A percentile compares a stretch with the other conserved stretches of the same genome.
Conservation (phyloP, 148 eudicot species). For the Mesembryanthemum crystallinum region DNA sequence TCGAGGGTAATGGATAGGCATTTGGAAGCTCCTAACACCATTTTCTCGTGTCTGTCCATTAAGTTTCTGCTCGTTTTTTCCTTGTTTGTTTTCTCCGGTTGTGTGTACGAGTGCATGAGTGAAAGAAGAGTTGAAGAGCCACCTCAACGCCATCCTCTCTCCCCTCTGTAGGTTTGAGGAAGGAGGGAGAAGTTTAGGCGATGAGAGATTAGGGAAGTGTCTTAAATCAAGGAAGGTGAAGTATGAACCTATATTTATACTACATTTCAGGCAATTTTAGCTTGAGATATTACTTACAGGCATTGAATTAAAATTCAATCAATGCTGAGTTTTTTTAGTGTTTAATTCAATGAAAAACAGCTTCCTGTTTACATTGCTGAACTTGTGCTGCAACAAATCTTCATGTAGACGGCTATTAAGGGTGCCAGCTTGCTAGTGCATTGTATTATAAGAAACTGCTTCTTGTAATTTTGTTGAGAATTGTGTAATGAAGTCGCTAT, state of each 20-base stretch:
- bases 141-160: slow-evolving; percentile 18
- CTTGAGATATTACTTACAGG: slow-evolving; percentile 25
- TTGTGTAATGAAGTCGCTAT: slow-evolving; percentile 16
- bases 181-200: not conserved
- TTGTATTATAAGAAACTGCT: slow-evolving; percentile 12
- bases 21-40: slow-evolving; percentile 24
- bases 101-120: slow-evolving; percentile 13
- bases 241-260: slow-evolving; percentile 15
- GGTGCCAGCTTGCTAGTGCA: slow-evolving; percentile 15
- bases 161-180: not conserved
- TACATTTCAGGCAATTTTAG: not conserved
- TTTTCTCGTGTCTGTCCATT: not conserved
- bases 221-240: slow-evolving; percentile 3
- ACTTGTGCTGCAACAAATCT: slow-evolving; percentile 24
- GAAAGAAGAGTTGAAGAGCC: slow-evolving; percentile 23
- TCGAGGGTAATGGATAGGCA: slow-evolving; percentile 42
- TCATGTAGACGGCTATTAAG: not conserved
- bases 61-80: not conserved
- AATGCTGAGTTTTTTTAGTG: not conserved
- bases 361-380: slow-evolving; percentile 5
- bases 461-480: slow-evolving; percentile 11
- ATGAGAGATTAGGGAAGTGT: not conserved
- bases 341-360: not conserved
- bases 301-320: slow-evolving; percentile 16
- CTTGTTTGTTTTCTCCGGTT: slow-evolving; percentile 7